Evolutionary conservation across 2,329 filamentous ascomycete species (phyloP).

Genomic region (Exophiala spinifera): DNA sequence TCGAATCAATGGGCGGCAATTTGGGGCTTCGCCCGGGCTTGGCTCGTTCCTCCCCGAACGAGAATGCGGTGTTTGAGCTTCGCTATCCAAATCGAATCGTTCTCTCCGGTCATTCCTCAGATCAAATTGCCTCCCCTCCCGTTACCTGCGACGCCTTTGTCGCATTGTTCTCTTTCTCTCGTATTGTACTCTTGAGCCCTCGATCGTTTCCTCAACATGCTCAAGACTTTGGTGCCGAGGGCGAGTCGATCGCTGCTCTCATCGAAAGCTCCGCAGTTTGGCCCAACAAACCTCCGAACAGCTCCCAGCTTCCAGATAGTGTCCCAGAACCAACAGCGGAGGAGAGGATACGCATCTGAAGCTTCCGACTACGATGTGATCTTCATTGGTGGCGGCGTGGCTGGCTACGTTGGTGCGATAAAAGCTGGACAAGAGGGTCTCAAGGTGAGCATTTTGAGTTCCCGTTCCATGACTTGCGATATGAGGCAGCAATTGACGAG

Average conservation of each 20-base stretch:
- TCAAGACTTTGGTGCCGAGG: constrained; percentile 26
- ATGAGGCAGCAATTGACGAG: background rate
- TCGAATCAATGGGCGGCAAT: background rate
- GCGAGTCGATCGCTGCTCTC: constrained; percentile 26
- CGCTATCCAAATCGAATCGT: background rate
- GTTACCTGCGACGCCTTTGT: constrained; percentile 15
- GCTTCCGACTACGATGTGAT: constrained; percentile 92
- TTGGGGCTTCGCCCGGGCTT: background rate
- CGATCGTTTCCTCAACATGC: constrained; percentile 16
- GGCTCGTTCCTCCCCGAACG: background rate
- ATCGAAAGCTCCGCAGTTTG: constrained; percentile 25
- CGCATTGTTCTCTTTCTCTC: constrained; percentile 15
- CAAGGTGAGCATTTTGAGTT: constrained; percentile 62
- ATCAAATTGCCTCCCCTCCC: constrained; percentile 7
- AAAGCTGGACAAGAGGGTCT: constrained; percentile 96
- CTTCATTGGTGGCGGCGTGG: constrained; percentile 96
- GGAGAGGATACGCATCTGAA: constrained; percentile 28
- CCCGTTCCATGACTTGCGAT: background rate
- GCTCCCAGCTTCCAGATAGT: constrained; percentile 28
- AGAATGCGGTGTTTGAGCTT: background rate
- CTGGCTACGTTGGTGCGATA: constrained; percentile 97
- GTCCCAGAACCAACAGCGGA: constrained; percentile 21
- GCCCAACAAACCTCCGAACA: constrained; percentile 29
- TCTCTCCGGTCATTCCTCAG: constrained; percentile 13
- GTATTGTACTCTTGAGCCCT: background rate